Conservation (phyloP, 331 rosid species). For the Quercus tomentella region DNA sequence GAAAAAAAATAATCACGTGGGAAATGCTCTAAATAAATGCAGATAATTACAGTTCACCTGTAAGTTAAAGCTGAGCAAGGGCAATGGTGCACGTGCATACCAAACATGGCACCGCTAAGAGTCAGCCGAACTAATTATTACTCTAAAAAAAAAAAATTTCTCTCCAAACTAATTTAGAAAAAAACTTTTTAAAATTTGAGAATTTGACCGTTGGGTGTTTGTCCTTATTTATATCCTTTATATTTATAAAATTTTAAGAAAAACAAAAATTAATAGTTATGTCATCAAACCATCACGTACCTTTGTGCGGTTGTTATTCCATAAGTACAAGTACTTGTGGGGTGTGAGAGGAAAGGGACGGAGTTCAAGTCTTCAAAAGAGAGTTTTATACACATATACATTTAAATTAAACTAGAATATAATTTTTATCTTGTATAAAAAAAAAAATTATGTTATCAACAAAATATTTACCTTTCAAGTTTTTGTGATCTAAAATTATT, state of each 20-base stretch:
- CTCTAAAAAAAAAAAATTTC: rapidly evolving
- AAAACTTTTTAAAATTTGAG: too few species aligned
- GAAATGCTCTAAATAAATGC: background rate
- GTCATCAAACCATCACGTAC: rapidly evolving
- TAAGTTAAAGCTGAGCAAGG: too few species aligned
- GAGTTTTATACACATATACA: rapidly evolving
- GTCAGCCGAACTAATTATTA: background rate
- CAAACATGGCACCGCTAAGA: background rate
- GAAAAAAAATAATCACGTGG: background rate
- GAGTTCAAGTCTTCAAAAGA: rapidly evolving
- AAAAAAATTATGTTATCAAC: too few species aligned
- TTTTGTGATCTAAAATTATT: too few species aligned
- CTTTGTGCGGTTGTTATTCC: rapidly evolving
- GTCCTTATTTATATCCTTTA: too few species aligned
- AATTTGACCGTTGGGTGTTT: too few species aligned
- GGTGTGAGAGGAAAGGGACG: rapidly evolving
- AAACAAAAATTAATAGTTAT: too few species aligned
- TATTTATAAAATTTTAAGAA: too few species aligned
- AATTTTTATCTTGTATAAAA: too few species aligned
- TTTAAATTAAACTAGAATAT: too few species aligned
- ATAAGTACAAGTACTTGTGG: rapidly evolving
- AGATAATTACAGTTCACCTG: background rate
- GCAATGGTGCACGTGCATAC: background rate
- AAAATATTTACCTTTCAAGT: too few species aligned
- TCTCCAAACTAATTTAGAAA: too few species aligned